These are phyloP conservation scores for Xerocomellus intermedius DNA, from an alignment of 768 basidiomycete genomes.

Conservation along the genomic window DNA sequence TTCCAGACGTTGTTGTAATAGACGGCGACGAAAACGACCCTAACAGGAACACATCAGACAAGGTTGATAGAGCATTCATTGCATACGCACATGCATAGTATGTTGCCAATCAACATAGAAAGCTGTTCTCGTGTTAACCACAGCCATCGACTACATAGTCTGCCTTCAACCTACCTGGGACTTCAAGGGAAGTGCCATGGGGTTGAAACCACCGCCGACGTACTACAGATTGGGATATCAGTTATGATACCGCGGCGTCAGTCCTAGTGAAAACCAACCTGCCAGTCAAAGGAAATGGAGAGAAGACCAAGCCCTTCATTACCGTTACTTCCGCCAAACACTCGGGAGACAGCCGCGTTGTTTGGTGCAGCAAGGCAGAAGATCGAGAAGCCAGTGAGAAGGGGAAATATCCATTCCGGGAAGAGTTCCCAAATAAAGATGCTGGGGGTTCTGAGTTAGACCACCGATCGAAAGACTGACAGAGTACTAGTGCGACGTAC, in stretches of 20 bases:
- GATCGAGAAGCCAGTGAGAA: constrained; percentile 59
- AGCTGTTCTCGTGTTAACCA: constrained; percentile 23
- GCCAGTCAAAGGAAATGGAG: constrained; percentile 62
- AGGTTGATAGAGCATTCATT: background rate
- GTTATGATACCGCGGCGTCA: background rate
- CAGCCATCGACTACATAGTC: background rate
- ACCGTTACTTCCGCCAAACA: constrained; percentile 61
- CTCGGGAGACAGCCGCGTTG: constrained; percentile 47
- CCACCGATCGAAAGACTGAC: constrained; percentile 3
- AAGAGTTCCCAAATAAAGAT: constrained; percentile 34
- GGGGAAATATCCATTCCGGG: constrained; percentile 46
- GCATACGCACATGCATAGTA: constrained; percentile 47
- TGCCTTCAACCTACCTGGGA: constrained; percentile 37
- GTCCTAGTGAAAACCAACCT: constrained; percentile 34
- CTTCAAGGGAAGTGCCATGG: constrained; percentile 52
- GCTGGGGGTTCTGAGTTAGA: constrained; percentile 16
- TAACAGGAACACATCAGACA: constrained; percentile 10
- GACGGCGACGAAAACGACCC: constrained; percentile 34
- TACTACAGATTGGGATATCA: constrained; percentile 15
- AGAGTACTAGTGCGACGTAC: constrained; percentile 35
- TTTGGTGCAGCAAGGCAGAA: constrained; percentile 57
- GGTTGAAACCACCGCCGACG: constrained; percentile 35
- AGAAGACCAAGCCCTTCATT: constrained; percentile 65
- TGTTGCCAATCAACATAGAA: constrained; percentile 47
- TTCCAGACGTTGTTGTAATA: constrained; percentile 56